Conservation (phyloP, 768 basidiomycete genomes). For the Kwoniella bestiolae region DNA sequence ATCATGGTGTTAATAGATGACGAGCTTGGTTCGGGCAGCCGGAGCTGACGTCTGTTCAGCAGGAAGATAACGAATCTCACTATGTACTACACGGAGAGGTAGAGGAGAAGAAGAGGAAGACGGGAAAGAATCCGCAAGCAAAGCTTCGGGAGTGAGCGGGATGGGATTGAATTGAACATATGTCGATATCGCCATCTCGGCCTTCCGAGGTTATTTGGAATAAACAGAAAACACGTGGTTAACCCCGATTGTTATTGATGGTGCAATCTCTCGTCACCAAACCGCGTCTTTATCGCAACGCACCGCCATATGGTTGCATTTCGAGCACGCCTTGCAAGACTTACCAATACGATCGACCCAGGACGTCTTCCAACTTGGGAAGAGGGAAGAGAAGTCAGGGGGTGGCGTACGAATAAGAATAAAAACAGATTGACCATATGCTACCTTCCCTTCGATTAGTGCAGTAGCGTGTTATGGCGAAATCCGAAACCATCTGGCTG, state of each 20-base stretch:
- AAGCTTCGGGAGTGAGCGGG: not conserved
- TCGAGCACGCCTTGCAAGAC: not conserved
- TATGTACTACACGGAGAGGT: too few relatives aligned
- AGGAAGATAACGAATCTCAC: too few relatives aligned
- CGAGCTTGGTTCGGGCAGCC: not conserved
- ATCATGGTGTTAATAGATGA: not conserved
- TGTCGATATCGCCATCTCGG: not conserved
- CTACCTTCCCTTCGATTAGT: not conserved
- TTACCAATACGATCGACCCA: too few relatives aligned
- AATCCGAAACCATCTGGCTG: not conserved
- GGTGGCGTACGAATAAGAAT: slow-evolving; percentile 4
- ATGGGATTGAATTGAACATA: not conserved
- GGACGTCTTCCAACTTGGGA: too few relatives aligned
- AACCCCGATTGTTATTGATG: not conserved
- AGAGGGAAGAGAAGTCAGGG: too few relatives aligned
- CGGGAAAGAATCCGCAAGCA: not conserved
- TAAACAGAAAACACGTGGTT: slow-evolving; percentile 1
- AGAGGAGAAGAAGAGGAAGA: not conserved
- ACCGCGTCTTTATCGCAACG: not conserved
- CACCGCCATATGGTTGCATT: not conserved
- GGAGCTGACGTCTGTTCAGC: too few relatives aligned
- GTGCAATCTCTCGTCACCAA: not conserved
- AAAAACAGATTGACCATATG: not conserved
- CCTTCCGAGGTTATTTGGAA: slow-evolving; percentile 3
- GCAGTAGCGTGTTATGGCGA: slow-evolving; percentile 2